These are phyloP conservation scores for Deuterostichococcus epilithicus DNA, from an alignment of 139 green algal species.

Conservation along the genomic window DNA sequence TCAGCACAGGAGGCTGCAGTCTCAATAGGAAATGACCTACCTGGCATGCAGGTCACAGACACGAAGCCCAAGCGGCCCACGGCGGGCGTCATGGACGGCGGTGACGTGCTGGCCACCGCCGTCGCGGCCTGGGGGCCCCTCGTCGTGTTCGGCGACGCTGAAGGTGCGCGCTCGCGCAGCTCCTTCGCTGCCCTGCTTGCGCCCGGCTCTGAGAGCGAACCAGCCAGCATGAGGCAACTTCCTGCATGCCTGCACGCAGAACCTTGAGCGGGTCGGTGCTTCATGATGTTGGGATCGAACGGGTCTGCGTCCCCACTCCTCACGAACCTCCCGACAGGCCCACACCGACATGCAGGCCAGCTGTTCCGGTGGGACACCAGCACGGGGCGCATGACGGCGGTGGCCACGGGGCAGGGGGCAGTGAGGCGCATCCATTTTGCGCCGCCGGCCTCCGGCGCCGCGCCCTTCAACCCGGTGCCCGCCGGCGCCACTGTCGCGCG, in stretches of 20 bases:
- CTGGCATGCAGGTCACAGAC: slow-evolving; percentile 45
- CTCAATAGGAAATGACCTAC: background rate
- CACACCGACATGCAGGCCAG: slow-evolving; percentile 27
- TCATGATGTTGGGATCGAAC: no score
- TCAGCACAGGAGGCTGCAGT: no score
- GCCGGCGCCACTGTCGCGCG: slow-evolving; percentile 12
- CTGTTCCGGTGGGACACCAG: slow-evolving; percentile 68
- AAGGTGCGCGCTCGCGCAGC: no score
- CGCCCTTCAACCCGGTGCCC: slow-evolving; percentile 5
- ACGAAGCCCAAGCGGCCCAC: slow-evolving; percentile 47
- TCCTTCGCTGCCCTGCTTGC: no score
- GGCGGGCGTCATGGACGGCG: slow-evolving; percentile 30
- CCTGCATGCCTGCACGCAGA: no score
- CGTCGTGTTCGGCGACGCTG: slow-evolving; percentile 61
- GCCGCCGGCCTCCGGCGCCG: slow-evolving; percentile 16
- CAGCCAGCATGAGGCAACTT: no score
- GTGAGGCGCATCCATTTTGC: slow-evolving; percentile 44
- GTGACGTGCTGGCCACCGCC: slow-evolving; percentile 50
- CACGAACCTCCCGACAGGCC: no score
- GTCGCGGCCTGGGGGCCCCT: slow-evolving; percentile 45
- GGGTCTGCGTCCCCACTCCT: no score
- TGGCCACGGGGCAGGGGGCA: slow-evolving; percentile 32
- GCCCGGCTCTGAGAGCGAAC: no score
- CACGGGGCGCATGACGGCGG: slow-evolving; percentile 29
- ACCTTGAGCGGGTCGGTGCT: no score